phyloP scores from a whole-genome alignment of 169 alveolate genomes.

The Babesia ovata region DNA sequence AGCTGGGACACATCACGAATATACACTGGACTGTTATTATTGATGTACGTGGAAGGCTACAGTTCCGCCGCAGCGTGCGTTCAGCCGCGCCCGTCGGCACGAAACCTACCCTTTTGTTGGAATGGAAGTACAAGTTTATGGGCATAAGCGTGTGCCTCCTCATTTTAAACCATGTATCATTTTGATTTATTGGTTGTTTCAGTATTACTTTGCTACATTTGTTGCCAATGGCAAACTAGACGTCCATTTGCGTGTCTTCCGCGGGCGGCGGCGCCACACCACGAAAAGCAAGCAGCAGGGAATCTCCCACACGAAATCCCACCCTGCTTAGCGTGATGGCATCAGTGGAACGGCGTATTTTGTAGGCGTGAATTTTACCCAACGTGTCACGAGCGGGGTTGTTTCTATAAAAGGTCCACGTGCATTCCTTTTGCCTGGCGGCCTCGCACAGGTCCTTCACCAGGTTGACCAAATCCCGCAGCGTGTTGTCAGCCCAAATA shows the following conservation, averaged over 20 bases:
- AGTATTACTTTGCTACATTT: background rate
- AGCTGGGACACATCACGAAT: background rate
- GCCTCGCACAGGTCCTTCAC: slow-evolving; percentile 53
- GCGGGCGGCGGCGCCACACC: slow-evolving; percentile 22
- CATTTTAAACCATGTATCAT: slow-evolving; percentile 14
- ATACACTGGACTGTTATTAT: no score
- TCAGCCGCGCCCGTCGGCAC: background rate
- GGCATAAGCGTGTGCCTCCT: slow-evolving; percentile 38
- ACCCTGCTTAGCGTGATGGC: slow-evolving; percentile 18
- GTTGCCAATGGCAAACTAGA: background rate
- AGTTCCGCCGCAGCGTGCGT: slow-evolving; percentile 29
- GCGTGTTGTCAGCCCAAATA: slow-evolving; percentile 51
- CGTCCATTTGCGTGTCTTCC: slow-evolving; percentile 9
- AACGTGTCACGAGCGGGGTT: slow-evolving; percentile 12
- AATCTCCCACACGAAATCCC: slow-evolving; percentile 25
- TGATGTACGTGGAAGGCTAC: background rate
- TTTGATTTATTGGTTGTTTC: background rate
- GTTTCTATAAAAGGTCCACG: slow-evolving; percentile 47
- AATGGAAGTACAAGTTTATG: slow-evolving; percentile 48
- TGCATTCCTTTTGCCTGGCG: slow-evolving; percentile 25
- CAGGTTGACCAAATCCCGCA: slow-evolving; percentile 43
- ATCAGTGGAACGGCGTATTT: background rate
- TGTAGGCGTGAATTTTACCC: slow-evolving; percentile 6
- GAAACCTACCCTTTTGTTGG: slow-evolving; percentile 54
- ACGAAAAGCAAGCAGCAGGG: slow-evolving; percentile 40